Percentiles rank a stretch among this genome's conserved stretches.
phyloP scores from a whole-genome alignment of 2,329 filamentous ascomycete genomes.

The Colletotrichum sp. region DNA sequence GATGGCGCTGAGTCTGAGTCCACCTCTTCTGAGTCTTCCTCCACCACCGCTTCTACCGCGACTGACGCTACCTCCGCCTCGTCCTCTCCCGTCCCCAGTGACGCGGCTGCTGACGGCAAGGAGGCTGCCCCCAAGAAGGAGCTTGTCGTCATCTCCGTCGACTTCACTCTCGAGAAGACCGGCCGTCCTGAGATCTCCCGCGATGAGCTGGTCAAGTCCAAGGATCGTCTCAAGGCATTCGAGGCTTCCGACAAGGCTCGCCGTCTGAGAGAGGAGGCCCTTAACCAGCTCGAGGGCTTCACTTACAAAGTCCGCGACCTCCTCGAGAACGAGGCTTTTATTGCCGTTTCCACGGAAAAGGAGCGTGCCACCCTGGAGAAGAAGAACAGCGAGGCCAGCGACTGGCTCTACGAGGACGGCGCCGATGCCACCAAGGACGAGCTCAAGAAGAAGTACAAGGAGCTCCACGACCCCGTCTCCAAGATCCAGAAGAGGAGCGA shows the following conservation, averaged over 20 bases:
- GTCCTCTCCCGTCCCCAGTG: constrained; percentile 48
- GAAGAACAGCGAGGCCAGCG: constrained; percentile 72
- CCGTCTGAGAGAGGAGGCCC: constrained; percentile 78
- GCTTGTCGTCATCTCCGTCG: constrained; percentile 58
- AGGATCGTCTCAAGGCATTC: constrained; percentile 81
- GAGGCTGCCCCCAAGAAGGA: constrained; percentile 63
- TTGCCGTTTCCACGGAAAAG: constrained; percentile 70
- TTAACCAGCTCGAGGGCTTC: constrained; percentile 93
- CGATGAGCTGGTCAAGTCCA: constrained; percentile 54
- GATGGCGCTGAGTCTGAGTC: constrained; percentile 41
- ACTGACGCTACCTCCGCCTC: constrained; percentile 23
- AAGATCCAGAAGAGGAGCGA: constrained; percentile 79
- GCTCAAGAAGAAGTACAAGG: constrained; percentile 77
- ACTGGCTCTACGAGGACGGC: constrained; percentile 92
- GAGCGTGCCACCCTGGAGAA: constrained; percentile 72
- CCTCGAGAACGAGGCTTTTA: constrained; percentile 77
- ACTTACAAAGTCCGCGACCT: constrained; percentile 90
- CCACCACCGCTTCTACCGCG: constrained; percentile 36
- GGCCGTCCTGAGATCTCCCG: constrained; percentile 56
- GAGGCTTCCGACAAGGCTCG: constrained; percentile 84
- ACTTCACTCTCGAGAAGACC: constrained; percentile 52
- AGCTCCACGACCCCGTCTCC: constrained; percentile 76
- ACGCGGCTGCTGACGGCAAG: constrained; percentile 57
- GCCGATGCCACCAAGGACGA: constrained; percentile 75
- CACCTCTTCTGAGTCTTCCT: constrained; percentile 49